A percentile compares a stretch with the other conserved stretches of the same genome.
These are phyloP conservation scores for Pestalotiopsis sp. DNA, from an alignment of 2,329 filamentous ascomycete species.

Conservation along the genomic window DNA sequence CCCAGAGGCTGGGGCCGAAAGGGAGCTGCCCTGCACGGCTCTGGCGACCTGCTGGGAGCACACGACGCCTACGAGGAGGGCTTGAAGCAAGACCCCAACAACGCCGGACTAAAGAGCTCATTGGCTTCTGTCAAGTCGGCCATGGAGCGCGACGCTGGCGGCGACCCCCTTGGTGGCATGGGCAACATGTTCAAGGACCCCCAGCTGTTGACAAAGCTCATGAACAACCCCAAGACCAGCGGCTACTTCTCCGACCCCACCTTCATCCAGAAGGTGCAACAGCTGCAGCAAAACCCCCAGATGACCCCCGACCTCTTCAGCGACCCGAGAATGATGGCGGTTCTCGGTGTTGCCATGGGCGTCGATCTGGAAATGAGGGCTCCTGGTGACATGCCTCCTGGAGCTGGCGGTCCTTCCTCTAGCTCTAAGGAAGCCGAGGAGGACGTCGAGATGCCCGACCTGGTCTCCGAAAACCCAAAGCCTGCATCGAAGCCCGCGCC, in stretches of 20 bases:
- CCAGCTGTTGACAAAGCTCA: slow-evolving; percentile 85
- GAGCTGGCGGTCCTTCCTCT: slow-evolving; percentile 29
- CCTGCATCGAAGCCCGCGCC: slow-evolving; percentile 59
- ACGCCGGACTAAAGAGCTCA: slow-evolving; percentile 90
- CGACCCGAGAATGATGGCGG: slow-evolving; percentile 90
- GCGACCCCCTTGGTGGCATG: slow-evolving; percentile 74
- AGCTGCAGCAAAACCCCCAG: slow-evolving; percentile 78
- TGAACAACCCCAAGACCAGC: slow-evolving; percentile 91
- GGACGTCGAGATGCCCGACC: slow-evolving; percentile 79
- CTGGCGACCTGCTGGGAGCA: slow-evolving; percentile 81
- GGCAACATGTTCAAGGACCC: slow-evolving; percentile 95
- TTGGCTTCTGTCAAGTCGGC: slow-evolving; percentile 83
- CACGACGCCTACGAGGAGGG: slow-evolving; percentile 91
- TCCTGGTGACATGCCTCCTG: slow-evolving; percentile 34
- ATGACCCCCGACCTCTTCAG: slow-evolving; percentile 78
- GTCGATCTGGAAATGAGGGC: slow-evolving; percentile 79
- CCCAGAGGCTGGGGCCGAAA: slow-evolving; percentile 95
- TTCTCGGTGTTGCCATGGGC: slow-evolving; percentile 90
- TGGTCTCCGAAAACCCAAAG: slow-evolving; percentile 38
- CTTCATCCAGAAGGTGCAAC: slow-evolving; percentile 90
- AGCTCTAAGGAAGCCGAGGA: slow-evolving; percentile 57
- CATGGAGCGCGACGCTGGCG: slow-evolving; percentile 72
- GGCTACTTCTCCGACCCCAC: slow-evolving; percentile 75
- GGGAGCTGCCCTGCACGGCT: slow-evolving; percentile 85
- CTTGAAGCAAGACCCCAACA: slow-evolving; percentile 88